Percentiles rank a stretch among this genome's conserved stretches.
Conservation (phyloP, 345 rosid genomes). For the Boechera divaricarpa region DNA sequence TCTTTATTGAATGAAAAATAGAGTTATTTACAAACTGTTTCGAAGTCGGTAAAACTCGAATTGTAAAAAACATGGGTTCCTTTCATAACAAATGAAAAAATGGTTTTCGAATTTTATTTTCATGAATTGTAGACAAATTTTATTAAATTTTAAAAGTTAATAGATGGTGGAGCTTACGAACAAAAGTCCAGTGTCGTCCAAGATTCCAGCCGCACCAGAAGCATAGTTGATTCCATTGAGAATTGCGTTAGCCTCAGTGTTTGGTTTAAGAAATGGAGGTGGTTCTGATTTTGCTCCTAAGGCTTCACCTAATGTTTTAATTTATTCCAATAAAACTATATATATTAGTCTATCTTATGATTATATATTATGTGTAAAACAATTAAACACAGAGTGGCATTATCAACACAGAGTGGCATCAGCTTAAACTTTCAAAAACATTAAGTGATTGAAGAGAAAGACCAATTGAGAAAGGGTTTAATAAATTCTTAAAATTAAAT, state of each 20-base stretch:
- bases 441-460: neutral
- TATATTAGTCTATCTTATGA: slow-evolving; percentile 6
- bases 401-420: no score
- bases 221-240: slow-evolving; percentile 58
- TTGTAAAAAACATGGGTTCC: no score
- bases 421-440: slow-evolving; percentile 2
- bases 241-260: slow-evolving; percentile 42
- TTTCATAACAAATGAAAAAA: neutral
- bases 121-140: neutral
- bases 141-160: neutral
- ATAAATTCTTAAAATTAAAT: neutral
- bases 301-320: slow-evolving; percentile 46
- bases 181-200: slow-evolving; percentile 57
- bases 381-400: slow-evolving; percentile 29
- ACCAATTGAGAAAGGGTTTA: slow-evolving; percentile 19
- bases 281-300: slow-evolving; percentile 60
- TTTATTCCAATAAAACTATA: neutral
- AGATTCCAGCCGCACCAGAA: slow-evolving; percentile 63
- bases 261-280: slow-evolving; percentile 54
- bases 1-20: no score
- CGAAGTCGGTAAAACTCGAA: no score
- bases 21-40: no score
- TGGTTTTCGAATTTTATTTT: neutral
- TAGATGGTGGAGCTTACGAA: slow-evolving; percentile 47
- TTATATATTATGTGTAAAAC: neutral